Conservation (phyloP, 2,329 filamentous ascomycete species). For the Diaporthe aspalathi region DNA sequence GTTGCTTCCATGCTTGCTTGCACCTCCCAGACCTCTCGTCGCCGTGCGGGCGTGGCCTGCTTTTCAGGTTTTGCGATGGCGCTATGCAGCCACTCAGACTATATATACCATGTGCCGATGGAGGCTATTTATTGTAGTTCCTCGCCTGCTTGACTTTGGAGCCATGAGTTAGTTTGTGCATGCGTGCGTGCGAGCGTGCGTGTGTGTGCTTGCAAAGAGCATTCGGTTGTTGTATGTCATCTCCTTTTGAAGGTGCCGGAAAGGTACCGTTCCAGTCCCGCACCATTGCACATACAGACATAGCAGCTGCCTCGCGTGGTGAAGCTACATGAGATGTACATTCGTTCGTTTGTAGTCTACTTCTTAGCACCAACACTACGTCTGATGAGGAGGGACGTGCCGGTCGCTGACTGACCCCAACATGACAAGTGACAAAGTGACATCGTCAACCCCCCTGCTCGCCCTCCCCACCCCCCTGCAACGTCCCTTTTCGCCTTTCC, state of each 20-base stretch:
- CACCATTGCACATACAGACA: background rate
- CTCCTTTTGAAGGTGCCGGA: background rate
- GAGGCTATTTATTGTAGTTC: background rate
- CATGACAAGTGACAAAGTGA: slow-evolving; percentile 25
- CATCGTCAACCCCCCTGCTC: too few species aligned
- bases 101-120: background rate
- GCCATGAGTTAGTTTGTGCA: background rate
- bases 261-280: slow-evolving; percentile 17
- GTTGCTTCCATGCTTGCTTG: background rate
- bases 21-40: background rate
- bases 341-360: background rate
- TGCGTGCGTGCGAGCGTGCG: background rate
- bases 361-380: too few species aligned
- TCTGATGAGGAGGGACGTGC: slow-evolving; percentile 2
- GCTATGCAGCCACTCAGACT: background rate
- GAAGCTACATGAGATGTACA: background rate
- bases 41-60: slow-evolving; percentile 2
- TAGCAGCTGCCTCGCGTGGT: background rate
- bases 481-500: slow-evolving; percentile 35
- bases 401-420: slow-evolving; percentile 18
- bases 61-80: slow-evolving; percentile 26
- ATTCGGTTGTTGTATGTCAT: background rate
- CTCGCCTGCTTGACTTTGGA: background rate
- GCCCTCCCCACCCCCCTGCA: slow-evolving; percentile 7
- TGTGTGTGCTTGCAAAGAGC: too few species aligned